These are phyloP conservation scores for Petrea volubilis DNA, from an alignment of 257 asterid species.

Conservation along the genomic window DNA sequence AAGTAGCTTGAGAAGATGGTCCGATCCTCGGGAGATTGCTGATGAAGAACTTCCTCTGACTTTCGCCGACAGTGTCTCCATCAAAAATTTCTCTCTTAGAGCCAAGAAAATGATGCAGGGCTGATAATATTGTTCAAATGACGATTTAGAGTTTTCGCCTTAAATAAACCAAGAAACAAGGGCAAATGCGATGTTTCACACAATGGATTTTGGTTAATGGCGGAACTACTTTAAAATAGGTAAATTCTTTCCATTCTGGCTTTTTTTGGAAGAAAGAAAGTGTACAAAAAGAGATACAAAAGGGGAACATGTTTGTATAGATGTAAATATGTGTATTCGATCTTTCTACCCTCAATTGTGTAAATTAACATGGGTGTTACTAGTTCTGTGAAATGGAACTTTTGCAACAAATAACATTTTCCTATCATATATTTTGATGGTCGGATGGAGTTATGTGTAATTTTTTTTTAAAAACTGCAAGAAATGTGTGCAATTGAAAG, in stretches of 20 bases:
- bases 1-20: slow-evolving; percentile 39
- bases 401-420: neutral
- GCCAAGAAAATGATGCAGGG: slow-evolving; percentile 46
- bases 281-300: neutral
- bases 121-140: no score
- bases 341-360: neutral
- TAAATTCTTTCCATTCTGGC: neutral
- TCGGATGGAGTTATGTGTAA: neutral
- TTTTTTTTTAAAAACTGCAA: no score
- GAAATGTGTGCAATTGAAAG: no score
- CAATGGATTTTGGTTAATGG: neutral
- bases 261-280: neutral
- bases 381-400: neutral
- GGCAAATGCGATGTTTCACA: neutral
- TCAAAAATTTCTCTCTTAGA: slow-evolving; percentile 55
- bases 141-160: neutral
- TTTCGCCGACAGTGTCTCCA: slow-evolving; percentile 58
- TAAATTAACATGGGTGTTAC: neutral
- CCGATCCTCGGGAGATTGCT: slow-evolving; percentile 51
- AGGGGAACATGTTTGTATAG: neutral
- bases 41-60: slow-evolving; percentile 87
- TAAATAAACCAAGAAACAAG: neutral
- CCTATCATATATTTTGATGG: neutral
- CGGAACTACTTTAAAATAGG: neutral
- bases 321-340: slow-evolving; percentile 1